Evolutionary conservation across 306 rosid species (phyloP).

Genomic region (Cicer bijugum): DNA sequence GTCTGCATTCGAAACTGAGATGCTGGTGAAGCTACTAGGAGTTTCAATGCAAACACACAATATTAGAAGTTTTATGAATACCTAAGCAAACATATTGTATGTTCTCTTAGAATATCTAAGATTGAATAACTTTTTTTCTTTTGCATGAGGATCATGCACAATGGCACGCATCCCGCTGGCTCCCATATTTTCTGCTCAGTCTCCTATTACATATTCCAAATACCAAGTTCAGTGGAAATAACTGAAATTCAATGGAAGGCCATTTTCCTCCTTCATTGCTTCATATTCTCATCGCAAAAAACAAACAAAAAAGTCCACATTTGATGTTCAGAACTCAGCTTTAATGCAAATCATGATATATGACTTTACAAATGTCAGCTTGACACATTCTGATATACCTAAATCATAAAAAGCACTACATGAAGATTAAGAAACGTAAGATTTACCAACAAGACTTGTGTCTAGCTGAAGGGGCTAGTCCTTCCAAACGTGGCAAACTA

Average conservation of each 20-base stretch:
- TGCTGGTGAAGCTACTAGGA: too few species aligned
- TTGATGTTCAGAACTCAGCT: background rate
- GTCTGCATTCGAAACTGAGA: too few species aligned
- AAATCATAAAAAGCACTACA: background rate
- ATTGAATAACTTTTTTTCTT: slow-evolving; percentile 37
- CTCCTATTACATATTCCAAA: too few species aligned
- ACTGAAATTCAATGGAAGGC: too few species aligned
- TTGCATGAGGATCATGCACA: slow-evolving; percentile 38
- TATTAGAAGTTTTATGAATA: too few species aligned
- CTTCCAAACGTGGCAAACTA: background rate
- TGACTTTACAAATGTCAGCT: background rate
- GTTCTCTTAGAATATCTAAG: background rate
- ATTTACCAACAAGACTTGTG: background rate
- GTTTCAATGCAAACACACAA: too few species aligned
- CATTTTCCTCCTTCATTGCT: too few species aligned
- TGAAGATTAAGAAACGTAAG: background rate
- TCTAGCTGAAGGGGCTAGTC: background rate
- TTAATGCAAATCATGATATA: background rate
- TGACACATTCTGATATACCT: background rate
- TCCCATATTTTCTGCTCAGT: too few species aligned
- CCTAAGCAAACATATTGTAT: too few species aligned
- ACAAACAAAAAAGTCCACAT: too few species aligned
- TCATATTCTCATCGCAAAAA: too few species aligned
- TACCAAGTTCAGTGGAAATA: too few species aligned
- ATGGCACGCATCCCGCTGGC: background rate